Evolutionary conservation across 2,329 filamentous ascomycete genomes (phyloP).

Genomic region (Sarocladium kiliense): DNA sequence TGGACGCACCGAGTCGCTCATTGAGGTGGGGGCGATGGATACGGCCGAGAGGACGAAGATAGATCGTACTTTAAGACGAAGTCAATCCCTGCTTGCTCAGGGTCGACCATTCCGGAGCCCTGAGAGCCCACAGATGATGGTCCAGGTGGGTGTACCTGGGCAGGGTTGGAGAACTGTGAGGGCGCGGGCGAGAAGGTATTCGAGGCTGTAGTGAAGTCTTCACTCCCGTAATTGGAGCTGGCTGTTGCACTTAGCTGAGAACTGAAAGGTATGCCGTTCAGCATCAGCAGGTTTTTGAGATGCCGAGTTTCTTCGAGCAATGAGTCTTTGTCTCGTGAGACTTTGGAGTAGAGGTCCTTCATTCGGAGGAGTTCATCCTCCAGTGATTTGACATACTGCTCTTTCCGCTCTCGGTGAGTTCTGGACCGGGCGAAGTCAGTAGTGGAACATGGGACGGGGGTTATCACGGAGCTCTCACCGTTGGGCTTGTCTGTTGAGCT

Average conservation of each 20-base stretch:
- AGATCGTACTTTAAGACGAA: constrained; percentile 83
- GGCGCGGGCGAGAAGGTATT: neutral
- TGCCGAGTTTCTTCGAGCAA: constrained; percentile 75
- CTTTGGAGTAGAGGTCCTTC: constrained; percentile 75
- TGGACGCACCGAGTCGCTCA: constrained; percentile 23
- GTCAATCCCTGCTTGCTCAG: constrained; percentile 81
- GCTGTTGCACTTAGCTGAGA: neutral
- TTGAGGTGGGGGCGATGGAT: constrained; percentile 59
- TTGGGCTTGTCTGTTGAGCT: constrained; percentile 92
- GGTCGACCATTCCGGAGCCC: constrained; percentile 44
- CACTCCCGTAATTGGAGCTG: constrained; percentile 17
- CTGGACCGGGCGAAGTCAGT: constrained; percentile 37
- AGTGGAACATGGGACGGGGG: neutral
- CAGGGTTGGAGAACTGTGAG: neutral
- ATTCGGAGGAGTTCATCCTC: constrained; percentile 87
- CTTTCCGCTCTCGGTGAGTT: constrained; percentile 94
- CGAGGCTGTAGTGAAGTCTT: neutral
- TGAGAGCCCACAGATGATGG: neutral
- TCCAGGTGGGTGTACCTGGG: neutral
- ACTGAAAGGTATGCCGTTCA: constrained; percentile 42
- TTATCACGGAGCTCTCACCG: constrained; percentile 49
- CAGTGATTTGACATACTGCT: constrained; percentile 89
- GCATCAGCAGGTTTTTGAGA: constrained; percentile 53
- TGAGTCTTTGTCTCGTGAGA: constrained; percentile 69
- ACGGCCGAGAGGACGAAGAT: constrained; percentile 54